These are phyloP conservation scores for Endocalyx cinctus DNA, from an alignment of 2,329 filamentous ascomycete genomes.

Conservation along the genomic window DNA sequence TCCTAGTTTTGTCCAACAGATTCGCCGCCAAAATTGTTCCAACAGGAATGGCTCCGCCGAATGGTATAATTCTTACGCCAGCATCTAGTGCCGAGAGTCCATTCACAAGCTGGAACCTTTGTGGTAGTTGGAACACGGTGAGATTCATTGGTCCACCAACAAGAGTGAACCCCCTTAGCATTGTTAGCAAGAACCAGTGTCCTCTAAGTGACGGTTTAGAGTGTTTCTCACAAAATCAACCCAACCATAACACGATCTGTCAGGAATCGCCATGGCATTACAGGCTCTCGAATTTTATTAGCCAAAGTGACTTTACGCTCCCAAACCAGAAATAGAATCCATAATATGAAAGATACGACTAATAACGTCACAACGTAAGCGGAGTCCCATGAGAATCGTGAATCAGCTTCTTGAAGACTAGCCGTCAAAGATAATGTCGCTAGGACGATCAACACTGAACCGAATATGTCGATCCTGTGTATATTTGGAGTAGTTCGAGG, in stretches of 20 bases:
- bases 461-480: conserved; percentile 2
- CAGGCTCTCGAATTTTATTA: conserved; percentile 8
- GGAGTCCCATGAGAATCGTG: conserved; percentile 10
- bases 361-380: conserved; percentile 13
- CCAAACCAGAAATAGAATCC: conserved; percentile 3
- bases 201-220: too few relatives aligned
- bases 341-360: conserved; percentile 2
- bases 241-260: conserved; percentile 11
- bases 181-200: too few relatives aligned
- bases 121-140: conserved; percentile 10
- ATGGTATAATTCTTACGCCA: conserved; percentile 13
- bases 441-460: conserved; percentile 2
- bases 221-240: conserved; percentile 12
- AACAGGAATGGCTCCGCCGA: conserved; percentile 1
- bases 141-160: conserved; percentile 2
- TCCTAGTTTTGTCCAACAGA: not conserved
- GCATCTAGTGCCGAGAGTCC: conserved; percentile 9
- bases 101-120: conserved; percentile 18
- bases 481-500: too few relatives aligned
- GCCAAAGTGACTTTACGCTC: conserved; percentile 8
- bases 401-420: conserved; percentile 9
- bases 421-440: conserved; percentile 3
- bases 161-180: conserved; percentile 1
- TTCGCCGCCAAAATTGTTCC: conserved; percentile 1
- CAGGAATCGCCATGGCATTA: conserved; percentile 19